These are phyloP conservation scores for Cyanodermella asteris DNA, from an alignment of 2,329 filamentous ascomycete genomes.

Conservation along the genomic window DNA sequence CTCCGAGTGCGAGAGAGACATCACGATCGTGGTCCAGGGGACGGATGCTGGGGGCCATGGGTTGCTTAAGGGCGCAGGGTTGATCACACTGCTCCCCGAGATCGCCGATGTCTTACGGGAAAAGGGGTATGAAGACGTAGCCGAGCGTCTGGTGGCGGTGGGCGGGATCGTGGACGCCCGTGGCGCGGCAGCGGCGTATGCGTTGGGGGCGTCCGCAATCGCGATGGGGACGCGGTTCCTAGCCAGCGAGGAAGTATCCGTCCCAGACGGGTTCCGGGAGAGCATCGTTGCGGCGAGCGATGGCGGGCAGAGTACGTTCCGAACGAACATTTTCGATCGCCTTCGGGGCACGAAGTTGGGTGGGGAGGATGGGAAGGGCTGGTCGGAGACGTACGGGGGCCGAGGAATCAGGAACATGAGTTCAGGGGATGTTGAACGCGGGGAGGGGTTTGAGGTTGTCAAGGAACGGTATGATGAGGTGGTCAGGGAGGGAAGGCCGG, in stretches of 20 bases:
- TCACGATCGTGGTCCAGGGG: conserved; percentile 31
- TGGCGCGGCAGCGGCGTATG: conserved; percentile 26
- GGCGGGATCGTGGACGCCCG: conserved; percentile 32
- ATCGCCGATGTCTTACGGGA: conserved; percentile 19
- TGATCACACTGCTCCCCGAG: conserved; percentile 30
- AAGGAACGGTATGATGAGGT: conserved; percentile 25
- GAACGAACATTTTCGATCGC: conserved; percentile 31
- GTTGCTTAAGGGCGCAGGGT: conserved; percentile 21
- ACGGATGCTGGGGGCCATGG: conserved; percentile 33
- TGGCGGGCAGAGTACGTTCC: conserved; percentile 27
- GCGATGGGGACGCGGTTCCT: conserved; percentile 45
- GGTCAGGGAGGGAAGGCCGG: conserved; percentile 31
- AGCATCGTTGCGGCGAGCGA: conserved; percentile 27
- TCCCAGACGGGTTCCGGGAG: too few relatives aligned
- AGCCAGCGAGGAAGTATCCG: conserved; percentile 25
- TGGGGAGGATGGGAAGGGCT: too few relatives aligned
- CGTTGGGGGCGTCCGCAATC: conserved; percentile 30
- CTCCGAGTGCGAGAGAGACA: conserved; percentile 20
- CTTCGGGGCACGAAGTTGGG: too few relatives aligned
- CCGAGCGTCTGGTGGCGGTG: conserved; percentile 28
- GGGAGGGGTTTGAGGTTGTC: conserved; percentile 19
- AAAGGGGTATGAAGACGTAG: conserved; percentile 13
- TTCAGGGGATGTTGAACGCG: conserved; percentile 20
- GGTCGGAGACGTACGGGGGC: conserved; percentile 35
- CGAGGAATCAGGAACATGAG: conserved; percentile 35